phyloP scores from a whole-genome alignment of 805 yeast species.

The Schwanniomyces occidentalis region DNA sequence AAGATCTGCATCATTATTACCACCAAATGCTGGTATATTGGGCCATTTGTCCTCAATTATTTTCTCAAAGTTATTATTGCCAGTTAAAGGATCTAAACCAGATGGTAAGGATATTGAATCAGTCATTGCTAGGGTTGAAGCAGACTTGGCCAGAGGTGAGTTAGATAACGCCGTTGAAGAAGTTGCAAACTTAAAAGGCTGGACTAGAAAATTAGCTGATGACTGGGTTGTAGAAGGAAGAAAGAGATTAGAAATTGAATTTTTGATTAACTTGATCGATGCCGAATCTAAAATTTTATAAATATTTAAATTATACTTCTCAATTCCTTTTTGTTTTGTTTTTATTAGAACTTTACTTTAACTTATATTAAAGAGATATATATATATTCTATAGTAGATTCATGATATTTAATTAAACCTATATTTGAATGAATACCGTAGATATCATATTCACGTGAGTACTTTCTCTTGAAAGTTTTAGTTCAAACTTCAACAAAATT shows the following conservation, averaged over 20 bases:
- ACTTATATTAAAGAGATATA: neutral
- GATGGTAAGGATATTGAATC: slow-evolving; percentile 84
- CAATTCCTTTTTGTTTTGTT: neutral
- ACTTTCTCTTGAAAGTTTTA: too few relatives aligned
- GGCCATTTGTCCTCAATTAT: slow-evolving; percentile 84
- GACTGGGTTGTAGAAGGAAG: slow-evolving; percentile 93
- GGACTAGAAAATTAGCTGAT: slow-evolving; percentile 85
- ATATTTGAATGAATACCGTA: too few relatives aligned
- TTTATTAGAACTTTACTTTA: neutral
- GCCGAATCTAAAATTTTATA: slow-evolving; percentile 54
- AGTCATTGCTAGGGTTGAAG: slow-evolving; percentile 81
- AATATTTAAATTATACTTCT: slow-evolving; percentile 1
- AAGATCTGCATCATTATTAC: slow-evolving; percentile 83
- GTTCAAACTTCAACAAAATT: too few relatives aligned
- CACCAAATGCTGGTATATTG: slow-evolving; percentile 93
- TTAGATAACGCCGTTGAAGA: slow-evolving; percentile 91
- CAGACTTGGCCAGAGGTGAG: slow-evolving; percentile 70
- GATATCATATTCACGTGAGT: too few relatives aligned
- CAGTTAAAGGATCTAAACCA: slow-evolving; percentile 75
- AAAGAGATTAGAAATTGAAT: slow-evolving; percentile 84
- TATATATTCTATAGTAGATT: slow-evolving; percentile 2
- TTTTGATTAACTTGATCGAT: slow-evolving; percentile 68
- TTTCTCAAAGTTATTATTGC: slow-evolving; percentile 72
- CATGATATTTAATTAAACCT: neutral
- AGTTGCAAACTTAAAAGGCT: slow-evolving; percentile 84